phyloP scores from a whole-genome alignment of 371 early-diverging fungal genomes.

The Mucor indicus region DNA sequence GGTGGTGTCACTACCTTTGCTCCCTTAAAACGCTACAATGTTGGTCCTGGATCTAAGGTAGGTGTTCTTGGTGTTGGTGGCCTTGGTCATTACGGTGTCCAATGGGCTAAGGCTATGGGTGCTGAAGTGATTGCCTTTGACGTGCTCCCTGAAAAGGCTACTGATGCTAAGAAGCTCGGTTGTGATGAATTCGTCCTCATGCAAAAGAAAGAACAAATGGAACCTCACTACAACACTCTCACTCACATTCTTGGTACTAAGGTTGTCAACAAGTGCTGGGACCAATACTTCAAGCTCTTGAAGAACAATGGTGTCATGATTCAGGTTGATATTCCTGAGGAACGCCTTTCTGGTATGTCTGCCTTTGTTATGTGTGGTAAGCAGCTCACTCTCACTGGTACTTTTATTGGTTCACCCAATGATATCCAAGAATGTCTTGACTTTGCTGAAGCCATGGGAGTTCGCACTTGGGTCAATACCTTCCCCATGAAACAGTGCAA shows the following conservation, averaged over 20 bases:
- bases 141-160: constrained; percentile 56
- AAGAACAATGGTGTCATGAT: constrained; percentile 43
- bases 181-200: constrained; percentile 48
- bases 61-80: constrained; percentile 76
- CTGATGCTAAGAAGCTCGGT: constrained; percentile 65
- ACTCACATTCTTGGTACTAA: constrained; percentile 38
- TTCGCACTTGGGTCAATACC: too few species aligned
- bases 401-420: constrained; percentile 58
- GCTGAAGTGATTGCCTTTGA: constrained; percentile 71
- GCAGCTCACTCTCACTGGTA: constrained; percentile 54
- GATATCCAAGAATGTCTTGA: too few species aligned
- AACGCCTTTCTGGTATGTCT: constrained; percentile 32
- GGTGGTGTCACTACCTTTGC: constrained; percentile 58
- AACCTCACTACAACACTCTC: constrained; percentile 12
- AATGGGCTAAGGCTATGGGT: constrained; percentile 58
- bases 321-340: constrained; percentile 61
- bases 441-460: too few species aligned
- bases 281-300: constrained; percentile 29
- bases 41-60: constrained; percentile 51
- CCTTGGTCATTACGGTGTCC: constrained; percentile 65
- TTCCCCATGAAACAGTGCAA: too few species aligned
- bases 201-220: constrained; percentile 7
- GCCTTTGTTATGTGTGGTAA: constrained; percentile 27
- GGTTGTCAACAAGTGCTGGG: constrained; percentile 29
- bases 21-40: constrained; percentile 47